Base-by-base conservation (phyloP, 1,284 basidiomycete genomes). In the Serendipita sp. region DNA sequence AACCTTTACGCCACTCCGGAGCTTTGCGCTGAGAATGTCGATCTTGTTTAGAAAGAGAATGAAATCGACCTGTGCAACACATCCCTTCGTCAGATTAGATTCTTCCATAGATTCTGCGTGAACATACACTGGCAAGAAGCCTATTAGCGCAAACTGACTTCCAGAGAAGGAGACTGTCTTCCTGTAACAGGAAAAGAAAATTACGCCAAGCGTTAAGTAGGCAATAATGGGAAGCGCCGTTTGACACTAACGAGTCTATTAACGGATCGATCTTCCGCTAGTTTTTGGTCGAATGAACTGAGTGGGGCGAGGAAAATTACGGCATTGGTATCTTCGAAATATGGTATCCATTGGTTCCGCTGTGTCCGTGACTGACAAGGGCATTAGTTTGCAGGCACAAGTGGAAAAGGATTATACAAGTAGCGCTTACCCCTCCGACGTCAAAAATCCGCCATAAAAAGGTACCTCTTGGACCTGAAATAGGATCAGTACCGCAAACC, bases 141-240 rank as follows among this genome's bases (percentile, higher is more conserved):
- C 82, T 85, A 72, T 86, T 87, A 12, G 80, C 81, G 72, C 86
- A 87, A 29, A 89, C 79, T 1, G 75, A 72, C 69, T 79, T 82
- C 85, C 87, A 90, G 12, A 89, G 73, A 32, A 81, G 71, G 60
- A 90, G 74, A 1, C 87, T 87, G 71, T 90, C 88, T 69, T 89
- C 85, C 22, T 90, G n/a, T 49, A 49, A 29, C 29, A 22, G 38
- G 38, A 41, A 41, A 5, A 41, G 38, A 5, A 13, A 5, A 41
- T 41, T 5, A 41, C 38, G 38, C 2, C 12, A 44, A 12, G 42
- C 42, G 42, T 44, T 44, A 17, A 12, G 42, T 12, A 12, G 12
- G 12, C 42, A 17, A 12, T 17, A 17, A 44, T 44, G 12, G 42
- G 50, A n/a, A n/a, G 29, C 22, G 22, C 22, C 22, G 22, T 22